phyloP scores from a whole-genome alignment of 2,329 filamentous ascomycete species.

The Penicillium sp. region DNA sequence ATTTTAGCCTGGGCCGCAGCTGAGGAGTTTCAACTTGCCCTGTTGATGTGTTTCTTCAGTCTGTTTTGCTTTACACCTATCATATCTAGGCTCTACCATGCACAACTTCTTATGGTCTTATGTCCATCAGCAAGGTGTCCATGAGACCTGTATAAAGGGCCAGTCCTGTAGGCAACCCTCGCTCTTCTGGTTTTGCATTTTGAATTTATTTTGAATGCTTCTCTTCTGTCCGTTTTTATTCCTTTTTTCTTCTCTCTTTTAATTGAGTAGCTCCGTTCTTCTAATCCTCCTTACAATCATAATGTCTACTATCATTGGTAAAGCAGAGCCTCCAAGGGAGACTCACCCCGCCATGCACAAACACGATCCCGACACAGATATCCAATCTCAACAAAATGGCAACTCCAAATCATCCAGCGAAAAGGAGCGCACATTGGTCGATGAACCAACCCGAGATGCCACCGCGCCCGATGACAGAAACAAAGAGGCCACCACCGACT shows the following conservation, averaged over 20 bases:
- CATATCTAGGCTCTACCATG: no score
- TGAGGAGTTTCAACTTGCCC: no score
- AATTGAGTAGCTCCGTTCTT: not conserved
- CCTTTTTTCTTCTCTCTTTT: not conserved
- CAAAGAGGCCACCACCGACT: constrained; percentile 8
- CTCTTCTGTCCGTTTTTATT: not conserved
- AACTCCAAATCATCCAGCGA: constrained; percentile 20
- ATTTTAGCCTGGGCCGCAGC: no score
- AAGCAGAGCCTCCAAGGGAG: constrained; percentile 10
- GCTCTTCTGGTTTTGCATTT: constrained; percentile 2
- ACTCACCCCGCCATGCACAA: constrained; percentile 1
- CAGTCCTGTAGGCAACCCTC: constrained; percentile 15
- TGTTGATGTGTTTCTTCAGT: no score
- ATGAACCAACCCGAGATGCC: constrained; percentile 8
- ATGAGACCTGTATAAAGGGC: constrained; percentile 26
- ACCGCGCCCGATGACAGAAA: constrained; percentile 2
- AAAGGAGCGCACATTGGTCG: constrained; percentile 22
- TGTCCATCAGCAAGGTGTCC: constrained; percentile 19
- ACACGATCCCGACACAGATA: constrained; percentile 4
- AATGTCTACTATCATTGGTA: constrained; percentile 17
- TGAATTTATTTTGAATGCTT: not conserved
- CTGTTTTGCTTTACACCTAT: no score
- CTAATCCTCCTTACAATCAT: not conserved
- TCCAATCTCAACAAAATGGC: not conserved
- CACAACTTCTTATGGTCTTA: no score